Percentiles rank a stretch among this genome's conserved stretches.
Evolutionary conservation across 345 rosid species (phyloP).

Genomic region (Salix udensis): DNA sequence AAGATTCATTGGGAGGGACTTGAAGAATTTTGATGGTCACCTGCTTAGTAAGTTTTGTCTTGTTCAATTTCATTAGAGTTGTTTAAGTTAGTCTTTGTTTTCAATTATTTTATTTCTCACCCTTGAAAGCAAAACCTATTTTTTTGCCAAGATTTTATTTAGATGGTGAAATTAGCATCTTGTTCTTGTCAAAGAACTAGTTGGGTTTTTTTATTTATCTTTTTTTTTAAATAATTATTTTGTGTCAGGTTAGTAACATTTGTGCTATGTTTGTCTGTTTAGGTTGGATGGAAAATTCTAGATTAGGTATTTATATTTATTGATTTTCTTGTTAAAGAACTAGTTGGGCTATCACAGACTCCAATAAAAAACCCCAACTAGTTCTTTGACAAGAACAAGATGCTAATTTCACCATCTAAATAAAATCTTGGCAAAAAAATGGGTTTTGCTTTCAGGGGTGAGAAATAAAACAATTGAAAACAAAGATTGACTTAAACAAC

Average conservation of each 20-base stretch:
- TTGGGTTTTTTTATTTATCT: too few species aligned
- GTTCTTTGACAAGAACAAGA: conserved; percentile 47
- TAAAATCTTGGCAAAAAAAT: conserved; percentile 68
- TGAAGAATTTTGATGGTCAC: conserved; percentile 50
- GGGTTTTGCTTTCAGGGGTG: conserved; percentile 40
- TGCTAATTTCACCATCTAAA: conserved; percentile 60
- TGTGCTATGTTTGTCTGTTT: too few species aligned
- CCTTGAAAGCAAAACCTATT: conserved; percentile 43
- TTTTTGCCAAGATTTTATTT: conserved; percentile 69
- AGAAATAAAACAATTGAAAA: not conserved
- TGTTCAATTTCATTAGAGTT: not conserved
- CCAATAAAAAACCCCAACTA: conserved; percentile 37
- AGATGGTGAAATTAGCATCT: conserved; percentile 66
- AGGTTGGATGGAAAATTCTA: too few species aligned
- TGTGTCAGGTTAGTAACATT: too few species aligned
- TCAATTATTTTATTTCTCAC: not conserved
- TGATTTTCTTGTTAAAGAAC: too few species aligned
- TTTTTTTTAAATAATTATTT: too few species aligned
- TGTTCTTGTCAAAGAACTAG: conserved; percentile 48
- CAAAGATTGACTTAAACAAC: conserved; percentile 6
- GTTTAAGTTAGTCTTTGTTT: conserved; percentile 8
- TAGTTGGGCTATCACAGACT: conserved; percentile 22
- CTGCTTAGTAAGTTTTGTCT: conserved; percentile 56
- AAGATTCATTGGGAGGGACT: conserved; percentile 57
- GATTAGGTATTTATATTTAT: too few species aligned